A percentile compares a stretch with the other conserved stretches of the same genome.
Evolutionary conservation across 2,329 filamentous ascomycete genomes (phyloP).

Genomic region (Colletotrichum liriopes): DNA sequence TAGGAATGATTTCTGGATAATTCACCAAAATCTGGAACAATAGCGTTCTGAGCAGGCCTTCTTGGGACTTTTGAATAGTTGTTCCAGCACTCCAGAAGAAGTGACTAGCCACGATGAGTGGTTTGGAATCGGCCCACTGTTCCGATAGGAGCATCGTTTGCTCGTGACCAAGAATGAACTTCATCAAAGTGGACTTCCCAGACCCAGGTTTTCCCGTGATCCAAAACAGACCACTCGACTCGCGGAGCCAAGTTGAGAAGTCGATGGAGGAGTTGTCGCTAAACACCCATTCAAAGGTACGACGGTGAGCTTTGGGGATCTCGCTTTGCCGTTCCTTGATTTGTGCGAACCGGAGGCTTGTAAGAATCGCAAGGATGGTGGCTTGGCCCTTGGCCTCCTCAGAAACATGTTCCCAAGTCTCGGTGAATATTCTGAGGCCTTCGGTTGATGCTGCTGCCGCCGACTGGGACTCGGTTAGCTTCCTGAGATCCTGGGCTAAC

Average conservation of each 20-base stretch:
- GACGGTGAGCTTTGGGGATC: constrained; percentile 55
- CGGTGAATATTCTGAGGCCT: background rate
- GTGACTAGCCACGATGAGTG: constrained; percentile 52
- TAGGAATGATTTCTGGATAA: background rate
- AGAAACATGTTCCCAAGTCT: background rate
- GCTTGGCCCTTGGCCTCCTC: background rate
- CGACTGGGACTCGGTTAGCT: background rate
- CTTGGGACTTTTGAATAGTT: constrained; percentile 56
- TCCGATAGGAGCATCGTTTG: constrained; percentile 45
- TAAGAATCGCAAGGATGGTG: background rate
- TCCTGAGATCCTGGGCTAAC: background rate
- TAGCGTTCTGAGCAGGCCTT: constrained; percentile 54
- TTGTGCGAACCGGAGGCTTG: constrained; percentile 16
- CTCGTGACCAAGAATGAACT: constrained; percentile 52
- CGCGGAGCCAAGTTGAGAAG: constrained; percentile 50
- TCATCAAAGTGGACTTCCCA: constrained; percentile 64
- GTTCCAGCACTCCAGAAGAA: constrained; percentile 61
- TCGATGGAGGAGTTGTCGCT: constrained; percentile 31
- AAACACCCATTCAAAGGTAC: constrained; percentile 58
- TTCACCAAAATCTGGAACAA: constrained; percentile 39
- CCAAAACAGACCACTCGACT: constrained; percentile 52
- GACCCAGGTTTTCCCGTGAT: constrained; percentile 61
- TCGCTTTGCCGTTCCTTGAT: constrained; percentile 22
- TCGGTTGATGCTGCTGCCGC: background rate
- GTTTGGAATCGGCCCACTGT: constrained; percentile 52